A percentile compares a stretch with the other conserved stretches of the same genome.
Evolutionary conservation across 768 basidiomycete genomes (phyloP).

Genomic region (Hygrocybe punicea): DNA sequence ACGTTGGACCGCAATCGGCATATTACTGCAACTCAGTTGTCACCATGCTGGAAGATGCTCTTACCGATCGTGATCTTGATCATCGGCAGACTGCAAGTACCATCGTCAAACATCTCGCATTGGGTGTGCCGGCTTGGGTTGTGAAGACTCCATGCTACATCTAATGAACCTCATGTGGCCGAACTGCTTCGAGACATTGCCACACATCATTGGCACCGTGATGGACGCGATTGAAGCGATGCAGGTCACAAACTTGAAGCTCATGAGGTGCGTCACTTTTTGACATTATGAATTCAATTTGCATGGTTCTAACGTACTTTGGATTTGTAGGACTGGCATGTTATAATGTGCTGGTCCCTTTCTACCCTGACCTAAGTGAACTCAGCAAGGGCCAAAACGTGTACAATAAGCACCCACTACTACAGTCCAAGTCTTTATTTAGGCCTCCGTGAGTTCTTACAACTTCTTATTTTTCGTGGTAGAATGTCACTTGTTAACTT

Average conservation of each 20-base stretch:
- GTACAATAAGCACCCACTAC: too few relatives aligned
- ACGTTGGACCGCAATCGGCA: slow-evolving; percentile 93
- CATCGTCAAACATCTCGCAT: slow-evolving; percentile 96
- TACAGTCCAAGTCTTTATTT: too few relatives aligned
- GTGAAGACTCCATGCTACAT: slow-evolving; percentile 97
- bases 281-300: not conserved
- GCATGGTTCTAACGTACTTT: not conserved
- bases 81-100: slow-evolving; percentile 97
- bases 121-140: slow-evolving; percentile 97
- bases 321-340: slow-evolving; percentile 63
- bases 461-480: too few relatives aligned
- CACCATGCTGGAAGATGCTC: slow-evolving; percentile 95
- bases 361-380: slow-evolving; percentile 89
- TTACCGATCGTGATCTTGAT: slow-evolving; percentile 96
- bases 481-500: too few relatives aligned
- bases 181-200: slow-evolving; percentile 97
- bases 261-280: slow-evolving; percentile 55
- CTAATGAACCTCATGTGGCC: slow-evolving; percentile 99
- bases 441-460: too few relatives aligned
- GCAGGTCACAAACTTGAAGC: slow-evolving; percentile 96
- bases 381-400: slow-evolving; percentile 91
- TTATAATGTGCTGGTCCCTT: slow-evolving; percentile 91
- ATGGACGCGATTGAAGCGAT: slow-evolving; percentile 99
- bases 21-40: slow-evolving; percentile 98
- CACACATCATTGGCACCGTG: slow-evolving; percentile 96